Conservation (phyloP, 2,329 filamentous ascomycete genomes). For the Ramularia collo-cygni region DNA sequence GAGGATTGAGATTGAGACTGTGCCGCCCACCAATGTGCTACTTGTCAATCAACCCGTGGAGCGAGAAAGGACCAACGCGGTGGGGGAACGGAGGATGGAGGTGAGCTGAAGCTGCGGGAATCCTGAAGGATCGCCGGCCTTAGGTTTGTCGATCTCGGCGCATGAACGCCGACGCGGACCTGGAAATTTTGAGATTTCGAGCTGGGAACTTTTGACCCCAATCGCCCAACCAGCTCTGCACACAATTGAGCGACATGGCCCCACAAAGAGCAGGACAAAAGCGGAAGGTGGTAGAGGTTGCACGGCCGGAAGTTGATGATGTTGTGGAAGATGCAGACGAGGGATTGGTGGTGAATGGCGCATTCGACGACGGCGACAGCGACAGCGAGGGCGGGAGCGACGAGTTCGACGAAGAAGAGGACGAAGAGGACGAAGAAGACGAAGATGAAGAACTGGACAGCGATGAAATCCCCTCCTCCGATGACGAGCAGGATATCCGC, state of each 20-base stretch:
- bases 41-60: no score
- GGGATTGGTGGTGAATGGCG: conserved; percentile 30
- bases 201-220: background rate
- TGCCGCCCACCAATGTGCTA: no score
- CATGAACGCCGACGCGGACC: background rate
- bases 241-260: conserved; percentile 13
- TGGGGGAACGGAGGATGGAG: no score
- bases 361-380: conserved; percentile 28
- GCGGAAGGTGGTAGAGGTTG: conserved; percentile 37
- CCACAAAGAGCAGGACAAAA: conserved; percentile 34
- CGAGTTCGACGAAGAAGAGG: conserved; percentile 17
- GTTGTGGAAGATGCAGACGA: conserved; percentile 30
- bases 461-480: conserved; percentile 35
- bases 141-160: no score
- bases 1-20: no score
- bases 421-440: conserved; percentile 22
- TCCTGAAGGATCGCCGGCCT: no score
- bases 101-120: no score
- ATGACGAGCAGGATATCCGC: conserved; percentile 36
- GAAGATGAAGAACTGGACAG: conserved; percentile 34
- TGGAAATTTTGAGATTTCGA: background rate
- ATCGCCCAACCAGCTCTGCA: background rate
- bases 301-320: conserved; percentile 20
- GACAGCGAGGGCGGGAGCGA: conserved; percentile 22
- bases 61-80: no score